These are phyloP conservation scores for Nemania bipapillata DNA, from an alignment of 2,329 filamentous ascomycete species.

Conservation along the genomic window DNA sequence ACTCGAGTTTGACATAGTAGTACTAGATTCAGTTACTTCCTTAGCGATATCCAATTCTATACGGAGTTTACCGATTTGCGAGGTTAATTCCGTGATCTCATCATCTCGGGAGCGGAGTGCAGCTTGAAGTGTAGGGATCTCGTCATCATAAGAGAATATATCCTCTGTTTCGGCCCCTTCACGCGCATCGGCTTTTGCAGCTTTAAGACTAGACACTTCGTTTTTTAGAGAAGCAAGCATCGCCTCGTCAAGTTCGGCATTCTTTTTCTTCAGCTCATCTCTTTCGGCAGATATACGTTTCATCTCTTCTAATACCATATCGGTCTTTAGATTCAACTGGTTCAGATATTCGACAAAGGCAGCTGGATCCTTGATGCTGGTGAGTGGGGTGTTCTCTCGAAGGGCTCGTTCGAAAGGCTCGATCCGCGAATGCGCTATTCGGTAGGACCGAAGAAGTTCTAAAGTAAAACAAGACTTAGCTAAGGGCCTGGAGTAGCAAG, in stretches of 20 bases:
- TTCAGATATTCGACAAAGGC: constrained; percentile 90
- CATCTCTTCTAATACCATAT: constrained; percentile 94
- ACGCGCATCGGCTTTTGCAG: constrained; percentile 40
- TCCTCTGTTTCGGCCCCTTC: constrained; percentile 67
- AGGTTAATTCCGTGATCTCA: constrained; percentile 76
- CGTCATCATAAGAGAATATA: constrained; percentile 92
- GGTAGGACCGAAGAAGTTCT: constrained; percentile 92
- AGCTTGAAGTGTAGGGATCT: constrained; percentile 81
- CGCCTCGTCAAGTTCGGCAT: constrained; percentile 75
- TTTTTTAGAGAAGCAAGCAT: constrained; percentile 69
- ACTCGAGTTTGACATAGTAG: no score
- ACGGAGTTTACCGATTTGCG: constrained; percentile 74
- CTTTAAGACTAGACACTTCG: constrained; percentile 66
- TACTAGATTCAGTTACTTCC: no score
- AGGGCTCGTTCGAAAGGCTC: constrained; percentile 93
- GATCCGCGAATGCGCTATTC: constrained; percentile 88
- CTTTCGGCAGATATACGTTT: constrained; percentile 86
- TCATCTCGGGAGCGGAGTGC: constrained; percentile 76
- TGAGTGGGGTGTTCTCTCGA: constrained; percentile 90
- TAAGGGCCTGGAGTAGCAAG: constrained; percentile 14
- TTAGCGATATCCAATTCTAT: constrained; percentile 76
- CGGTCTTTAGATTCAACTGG: constrained; percentile 83
- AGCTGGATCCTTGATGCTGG: constrained; percentile 85
- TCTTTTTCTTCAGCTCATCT: constrained; percentile 80
- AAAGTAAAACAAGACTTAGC: constrained; percentile 17